Conservation (phyloP, 1,284 basidiomycete species). For the Ceratobasidium sp. region DNA sequence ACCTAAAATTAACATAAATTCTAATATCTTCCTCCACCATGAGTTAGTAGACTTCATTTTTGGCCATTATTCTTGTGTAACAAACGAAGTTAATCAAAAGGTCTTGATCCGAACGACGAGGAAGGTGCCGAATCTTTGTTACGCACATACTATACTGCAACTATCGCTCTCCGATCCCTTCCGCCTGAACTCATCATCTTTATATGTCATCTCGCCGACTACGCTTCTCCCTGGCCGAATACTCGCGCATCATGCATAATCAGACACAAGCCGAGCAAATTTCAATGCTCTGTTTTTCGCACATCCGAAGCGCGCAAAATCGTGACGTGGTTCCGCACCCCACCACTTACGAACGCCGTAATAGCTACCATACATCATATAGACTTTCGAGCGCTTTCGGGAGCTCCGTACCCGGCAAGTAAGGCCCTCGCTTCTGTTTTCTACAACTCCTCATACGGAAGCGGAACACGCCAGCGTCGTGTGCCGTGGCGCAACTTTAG, state of each 20-base stretch:
- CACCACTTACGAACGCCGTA: constrained; percentile 3
- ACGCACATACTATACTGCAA: constrained; percentile 21
- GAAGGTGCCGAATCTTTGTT: neutral
- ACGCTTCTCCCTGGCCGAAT: constrained; percentile 30
- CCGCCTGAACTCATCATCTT: constrained; percentile 25
- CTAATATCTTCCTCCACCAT: neutral
- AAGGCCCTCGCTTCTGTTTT: constrained; percentile 4
- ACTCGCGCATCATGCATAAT: neutral
- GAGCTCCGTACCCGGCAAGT: constrained; percentile 40
- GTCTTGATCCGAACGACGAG: neutral
- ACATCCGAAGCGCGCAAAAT: constrained; percentile 22
- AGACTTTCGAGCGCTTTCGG: constrained; percentile 14
- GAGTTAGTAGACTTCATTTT: constrained; percentile 21
- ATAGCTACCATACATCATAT: constrained; percentile 8
- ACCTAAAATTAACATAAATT: neutral
- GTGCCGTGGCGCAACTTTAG: constrained; percentile 39
- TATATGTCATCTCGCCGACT: constrained; percentile 32
- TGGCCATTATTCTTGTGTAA: neutral
- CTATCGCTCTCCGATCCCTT: constrained; percentile 11
- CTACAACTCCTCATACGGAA: constrained; percentile 31
- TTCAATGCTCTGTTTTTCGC: constrained; percentile 23
- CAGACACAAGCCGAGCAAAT: constrained; percentile 36
- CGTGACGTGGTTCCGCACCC: constrained; percentile 38
- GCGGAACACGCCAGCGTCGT: constrained; percentile 26
- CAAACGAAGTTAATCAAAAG: neutral